A percentile compares a stretch with the other conserved stretches of the same genome.
These are phyloP conservation scores for Polyplosphaeria fusca DNA, from an alignment of 495 filamentous ascomycete genomes.

Conservation along the genomic window DNA sequence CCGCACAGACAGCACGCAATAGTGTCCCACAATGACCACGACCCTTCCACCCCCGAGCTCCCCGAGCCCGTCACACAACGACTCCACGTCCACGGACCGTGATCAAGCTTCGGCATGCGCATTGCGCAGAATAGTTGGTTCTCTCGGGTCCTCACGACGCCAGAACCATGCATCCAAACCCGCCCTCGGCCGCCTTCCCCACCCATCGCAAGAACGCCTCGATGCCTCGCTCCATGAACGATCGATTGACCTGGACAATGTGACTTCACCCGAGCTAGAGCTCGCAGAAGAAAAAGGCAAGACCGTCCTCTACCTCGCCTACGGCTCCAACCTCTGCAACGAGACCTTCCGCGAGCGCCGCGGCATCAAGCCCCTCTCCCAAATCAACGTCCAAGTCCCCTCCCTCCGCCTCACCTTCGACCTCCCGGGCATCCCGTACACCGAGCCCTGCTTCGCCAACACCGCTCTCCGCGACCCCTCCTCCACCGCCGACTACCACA, in stretches of 20 bases:
- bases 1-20: conserved; percentile 28
- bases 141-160: neutral
- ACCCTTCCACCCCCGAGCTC: neutral
- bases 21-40: conserved; percentile 7
- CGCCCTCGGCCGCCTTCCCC: conserved; percentile 4
- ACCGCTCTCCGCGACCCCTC: conserved; percentile 54
- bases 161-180: neutral
- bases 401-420: conserved; percentile 75
- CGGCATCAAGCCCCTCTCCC: conserved; percentile 73
- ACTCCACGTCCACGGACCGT: too few species aligned
- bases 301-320: conserved; percentile 87
- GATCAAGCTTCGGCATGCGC: neutral
- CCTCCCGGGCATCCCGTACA: conserved; percentile 79
- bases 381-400: conserved; percentile 76
- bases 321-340: conserved; percentile 82
- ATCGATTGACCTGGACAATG: neutral
- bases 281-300: conserved; percentile 24
- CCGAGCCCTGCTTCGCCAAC: conserved; percentile 90
- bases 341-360: conserved; percentile 71
- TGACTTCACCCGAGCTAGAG: neutral
- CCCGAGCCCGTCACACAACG: too few species aligned
- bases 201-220: conserved; percentile 17
- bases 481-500: conserved; percentile 40
- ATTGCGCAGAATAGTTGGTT: neutral
- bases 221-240: conserved; percentile 21